A percentile compares a stretch with the other conserved stretches of the same genome.
Conservation (phyloP, 768 basidiomycete genomes). For the Trametes elegans region DNA sequence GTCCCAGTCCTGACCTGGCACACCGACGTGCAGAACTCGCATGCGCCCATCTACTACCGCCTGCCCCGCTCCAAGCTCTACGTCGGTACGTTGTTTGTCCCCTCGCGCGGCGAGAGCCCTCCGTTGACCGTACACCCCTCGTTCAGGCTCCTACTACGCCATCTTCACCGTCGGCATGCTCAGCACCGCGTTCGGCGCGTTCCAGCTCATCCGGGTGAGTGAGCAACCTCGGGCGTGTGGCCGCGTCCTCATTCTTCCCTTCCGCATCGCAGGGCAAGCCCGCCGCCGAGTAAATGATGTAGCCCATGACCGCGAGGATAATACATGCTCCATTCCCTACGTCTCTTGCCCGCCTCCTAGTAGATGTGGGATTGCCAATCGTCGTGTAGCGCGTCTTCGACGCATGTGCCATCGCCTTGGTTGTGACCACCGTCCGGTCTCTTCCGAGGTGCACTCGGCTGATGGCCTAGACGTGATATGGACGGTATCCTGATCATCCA, state of each 20-base stretch:
- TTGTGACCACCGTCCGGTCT: slow-evolving; percentile 1
- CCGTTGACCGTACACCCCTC: neutral
- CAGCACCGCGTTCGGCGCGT: slow-evolving; percentile 50
- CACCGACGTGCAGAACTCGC: slow-evolving; percentile 33
- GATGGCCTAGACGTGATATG: neutral
- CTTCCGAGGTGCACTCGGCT: neutral
- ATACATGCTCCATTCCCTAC: slow-evolving; percentile 8
- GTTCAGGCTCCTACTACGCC: slow-evolving; percentile 52
- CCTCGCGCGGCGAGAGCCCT: no score
- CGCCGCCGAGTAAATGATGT: slow-evolving; percentile 21
- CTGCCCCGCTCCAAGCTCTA: slow-evolving; percentile 62
- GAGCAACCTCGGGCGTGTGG: neutral
- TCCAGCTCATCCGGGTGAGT: slow-evolving; percentile 42
- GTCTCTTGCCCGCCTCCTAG: neutral
- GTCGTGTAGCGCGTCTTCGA: neutral
- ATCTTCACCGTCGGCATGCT: slow-evolving; percentile 54
- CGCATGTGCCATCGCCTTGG: no score
- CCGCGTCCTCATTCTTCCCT: neutral
- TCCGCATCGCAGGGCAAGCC: slow-evolving; percentile 25
- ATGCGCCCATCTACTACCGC: slow-evolving; percentile 57
- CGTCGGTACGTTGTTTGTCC: slow-evolving; percentile 44
- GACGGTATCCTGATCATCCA: no score
- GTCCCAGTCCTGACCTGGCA: neutral
- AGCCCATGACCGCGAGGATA: slow-evolving; percentile 3
- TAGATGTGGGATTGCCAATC: neutral